Evolutionary conservation across 306 rosid genomes (phyloP).

Genomic region (Herpetospermum pedunculosum): DNA sequence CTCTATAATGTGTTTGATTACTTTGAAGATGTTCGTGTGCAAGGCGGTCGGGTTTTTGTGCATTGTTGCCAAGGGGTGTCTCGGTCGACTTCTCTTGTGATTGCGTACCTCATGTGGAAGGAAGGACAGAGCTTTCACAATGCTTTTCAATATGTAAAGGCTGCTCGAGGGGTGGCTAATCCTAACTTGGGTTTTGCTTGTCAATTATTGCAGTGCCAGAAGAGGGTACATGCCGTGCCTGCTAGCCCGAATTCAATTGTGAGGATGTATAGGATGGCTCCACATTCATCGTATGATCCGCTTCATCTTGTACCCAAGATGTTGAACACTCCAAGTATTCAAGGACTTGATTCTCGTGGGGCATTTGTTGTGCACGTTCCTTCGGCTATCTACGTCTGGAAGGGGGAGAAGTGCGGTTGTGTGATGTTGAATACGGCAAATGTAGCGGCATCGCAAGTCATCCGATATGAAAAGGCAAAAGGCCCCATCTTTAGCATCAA

Average conservation of each 20-base stretch:
- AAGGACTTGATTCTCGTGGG: slow-evolving; percentile 88
- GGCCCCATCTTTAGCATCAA: slow-evolving; percentile 35
- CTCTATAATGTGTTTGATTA: slow-evolving; percentile 92
- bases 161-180: slow-evolving; percentile 82
- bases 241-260: slow-evolving; percentile 67
- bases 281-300: slow-evolving; percentile 86
- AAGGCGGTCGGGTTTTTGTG: slow-evolving; percentile 76
- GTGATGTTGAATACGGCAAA: slow-evolving; percentile 50
- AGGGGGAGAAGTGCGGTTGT: slow-evolving; percentile 38
- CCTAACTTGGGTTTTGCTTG: slow-evolving; percentile 93
- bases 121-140: slow-evolving; percentile 76
- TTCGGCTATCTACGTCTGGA: slow-evolving; percentile 73
- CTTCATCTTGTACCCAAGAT: slow-evolving; percentile 86
- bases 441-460: slow-evolving; percentile 62
- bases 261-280: slow-evolving; percentile 86
- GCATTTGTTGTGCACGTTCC: slow-evolving; percentile 79
- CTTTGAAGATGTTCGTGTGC: slow-evolving; percentile 80
- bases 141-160: slow-evolving; percentile 83
- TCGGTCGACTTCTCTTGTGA: slow-evolving; percentile 71
- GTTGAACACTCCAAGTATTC: slow-evolving; percentile 34
- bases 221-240: slow-evolving; percentile 75
- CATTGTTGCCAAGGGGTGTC: slow-evolving; percentile 96
- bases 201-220: slow-evolving; percentile 87
- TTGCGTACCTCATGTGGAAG: slow-evolving; percentile 98
- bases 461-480: slow-evolving; percentile 59